Conservation (phyloP, 2,329 filamentous ascomycete genomes). For the Colletotrichum higginsianum region DNA sequence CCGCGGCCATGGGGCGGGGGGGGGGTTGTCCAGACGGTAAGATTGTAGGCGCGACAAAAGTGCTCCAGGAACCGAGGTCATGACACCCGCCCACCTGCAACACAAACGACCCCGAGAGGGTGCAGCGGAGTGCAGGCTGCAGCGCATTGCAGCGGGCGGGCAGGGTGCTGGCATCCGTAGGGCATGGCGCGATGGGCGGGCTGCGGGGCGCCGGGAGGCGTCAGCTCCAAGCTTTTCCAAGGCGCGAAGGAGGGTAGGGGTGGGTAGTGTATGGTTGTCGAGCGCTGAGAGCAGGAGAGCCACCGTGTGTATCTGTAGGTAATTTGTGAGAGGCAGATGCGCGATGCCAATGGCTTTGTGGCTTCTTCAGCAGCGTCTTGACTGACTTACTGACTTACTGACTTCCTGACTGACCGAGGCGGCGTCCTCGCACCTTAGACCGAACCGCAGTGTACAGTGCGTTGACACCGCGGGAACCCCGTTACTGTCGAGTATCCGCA, state of each 20-base stretch:
- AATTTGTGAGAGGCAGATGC: constrained; percentile 10
- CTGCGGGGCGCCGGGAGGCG: constrained; percentile 11
- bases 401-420: background rate
- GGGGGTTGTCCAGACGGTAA: background rate
- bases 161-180: constrained; percentile 9
- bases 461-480: constrained; percentile 1
- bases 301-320: background rate
- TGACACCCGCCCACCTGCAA: constrained; percentile 31
- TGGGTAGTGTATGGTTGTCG: background rate
- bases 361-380: too few relatives aligned
- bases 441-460: background rate
- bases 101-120: constrained; percentile 33
- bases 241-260: background rate
- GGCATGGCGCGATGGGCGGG: constrained; percentile 32
- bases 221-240: constrained; percentile 19
- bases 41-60: constrained; percentile 32
- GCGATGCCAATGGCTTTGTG: background rate
- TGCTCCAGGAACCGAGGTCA: constrained; percentile 18
- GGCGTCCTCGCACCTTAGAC: background rate
- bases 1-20: background rate
- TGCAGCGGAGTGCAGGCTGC: constrained; percentile 36
- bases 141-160: constrained; percentile 29
- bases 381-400: background rate
- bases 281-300: background rate
- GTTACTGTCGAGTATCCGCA: background rate